These are phyloP conservation scores for Bigelowiella natans DNA, from an alignment of 78 protist genomes.

Conservation along the genomic window DNA sequence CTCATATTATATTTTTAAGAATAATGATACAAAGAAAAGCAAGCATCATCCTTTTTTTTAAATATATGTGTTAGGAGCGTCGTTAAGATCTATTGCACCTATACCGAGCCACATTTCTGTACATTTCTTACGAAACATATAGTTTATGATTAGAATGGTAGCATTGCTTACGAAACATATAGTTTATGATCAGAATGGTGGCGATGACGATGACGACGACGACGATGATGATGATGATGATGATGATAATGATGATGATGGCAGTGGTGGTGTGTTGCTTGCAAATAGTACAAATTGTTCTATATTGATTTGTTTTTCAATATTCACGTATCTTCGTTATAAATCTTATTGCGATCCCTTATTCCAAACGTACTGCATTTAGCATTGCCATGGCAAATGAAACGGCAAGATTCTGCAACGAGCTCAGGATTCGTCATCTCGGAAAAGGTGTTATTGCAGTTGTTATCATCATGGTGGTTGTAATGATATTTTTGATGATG, in stretches of 20 bases:
- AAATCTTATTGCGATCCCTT: not conserved
- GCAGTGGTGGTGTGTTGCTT: too few species aligned
- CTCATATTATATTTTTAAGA: too few species aligned
- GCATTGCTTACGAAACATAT: not conserved
- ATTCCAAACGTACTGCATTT: too few species aligned
- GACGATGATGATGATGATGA: too few species aligned
- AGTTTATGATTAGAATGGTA: not conserved
- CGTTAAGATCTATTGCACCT: not conserved
- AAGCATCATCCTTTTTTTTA: too few species aligned
- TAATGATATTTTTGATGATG: too few species aligned
- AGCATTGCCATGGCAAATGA: constrained; percentile 1
- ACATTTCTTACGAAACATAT: too few species aligned
- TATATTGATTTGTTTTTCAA: not conserved
- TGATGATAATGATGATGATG: too few species aligned
- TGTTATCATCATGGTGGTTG: too few species aligned
- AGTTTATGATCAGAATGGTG: not conserved
- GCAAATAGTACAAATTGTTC: not conserved
- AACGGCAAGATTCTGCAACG: not conserved
- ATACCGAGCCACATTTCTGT: not conserved
- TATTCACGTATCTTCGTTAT: not conserved
- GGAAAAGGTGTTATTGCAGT: not conserved
- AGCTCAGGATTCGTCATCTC: not conserved
- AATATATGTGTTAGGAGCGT: too few species aligned
- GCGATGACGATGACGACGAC: too few species aligned
- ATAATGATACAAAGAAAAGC: too few species aligned